Percentiles rank a stretch among this genome's conserved stretches.
phyloP scores from a whole-genome alignment of 495 filamentous ascomycete genomes.

The Neurospora sublineolata region DNA sequence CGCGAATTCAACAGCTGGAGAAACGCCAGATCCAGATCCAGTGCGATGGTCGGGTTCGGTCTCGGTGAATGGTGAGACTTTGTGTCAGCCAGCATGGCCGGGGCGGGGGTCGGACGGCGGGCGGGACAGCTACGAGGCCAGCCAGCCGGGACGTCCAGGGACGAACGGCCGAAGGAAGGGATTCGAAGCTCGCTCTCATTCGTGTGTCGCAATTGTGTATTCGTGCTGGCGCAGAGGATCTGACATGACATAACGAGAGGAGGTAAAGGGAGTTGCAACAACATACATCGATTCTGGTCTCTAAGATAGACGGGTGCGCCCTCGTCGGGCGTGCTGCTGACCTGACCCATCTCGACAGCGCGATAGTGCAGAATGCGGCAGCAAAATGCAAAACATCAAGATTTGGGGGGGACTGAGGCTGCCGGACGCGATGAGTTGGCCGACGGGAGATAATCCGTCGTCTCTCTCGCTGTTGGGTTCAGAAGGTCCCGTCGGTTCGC shows the following conservation, averaged over 20 bases:
- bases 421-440: background rate
- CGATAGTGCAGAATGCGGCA: constrained; percentile 1
- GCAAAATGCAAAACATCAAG: constrained; percentile 1
- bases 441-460: background rate
- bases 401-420: background rate
- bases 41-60: background rate
- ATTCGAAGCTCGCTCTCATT: background rate
- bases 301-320: constrained; percentile 70
- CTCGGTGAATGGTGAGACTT: background rate
- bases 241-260: background rate
- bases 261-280: constrained; percentile 6
- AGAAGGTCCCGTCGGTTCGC: background rate
- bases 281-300: constrained; percentile 78
- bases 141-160: background rate
- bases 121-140: background rate
- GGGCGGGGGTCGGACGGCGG: background rate
- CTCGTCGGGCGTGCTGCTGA: constrained; percentile 84
- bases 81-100: background rate
- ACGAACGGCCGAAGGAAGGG: background rate
- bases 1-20: background rate
- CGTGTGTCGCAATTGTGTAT: background rate
- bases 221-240: background rate
- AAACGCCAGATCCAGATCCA: background rate
- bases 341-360: constrained; percentile 67
- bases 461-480: background rate